A percentile compares a stretch with the other conserved stretches of the same genome.
These are phyloP conservation scores for Berberis thunbergii DNA, from an alignment of 164 flowering plant species.

Conservation along the genomic window DNA sequence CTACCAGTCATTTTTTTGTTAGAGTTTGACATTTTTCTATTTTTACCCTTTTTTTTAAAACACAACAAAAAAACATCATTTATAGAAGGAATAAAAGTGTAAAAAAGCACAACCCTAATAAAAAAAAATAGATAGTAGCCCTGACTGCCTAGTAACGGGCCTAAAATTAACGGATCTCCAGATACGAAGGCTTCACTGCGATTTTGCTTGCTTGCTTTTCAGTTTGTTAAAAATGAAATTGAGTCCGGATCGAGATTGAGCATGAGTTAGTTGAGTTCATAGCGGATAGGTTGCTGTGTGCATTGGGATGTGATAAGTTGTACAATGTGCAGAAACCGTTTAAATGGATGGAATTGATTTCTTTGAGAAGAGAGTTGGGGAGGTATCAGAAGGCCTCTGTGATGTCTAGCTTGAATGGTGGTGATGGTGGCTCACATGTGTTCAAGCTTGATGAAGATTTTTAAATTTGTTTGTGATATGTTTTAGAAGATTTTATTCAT, in stretches of 20 bases:
- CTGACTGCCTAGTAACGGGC: too few species aligned
- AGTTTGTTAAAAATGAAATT: constrained; percentile 36
- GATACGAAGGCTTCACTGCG: constrained; percentile 44
- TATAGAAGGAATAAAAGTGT: too few species aligned
- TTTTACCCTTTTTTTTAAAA: too few species aligned
- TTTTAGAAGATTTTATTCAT: neutral
- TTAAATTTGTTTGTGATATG: constrained; percentile 11
- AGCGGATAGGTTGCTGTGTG: constrained; percentile 67
- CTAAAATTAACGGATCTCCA: too few species aligned
- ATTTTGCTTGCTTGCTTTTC: constrained; percentile 76
- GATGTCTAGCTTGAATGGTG: constrained; percentile 65
- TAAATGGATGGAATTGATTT: constrained; percentile 94
- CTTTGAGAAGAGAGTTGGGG: constrained; percentile 94
- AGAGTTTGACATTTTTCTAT: too few species aligned
- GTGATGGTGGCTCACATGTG: constrained; percentile 40
- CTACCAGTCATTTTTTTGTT: too few species aligned
- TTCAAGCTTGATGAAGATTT: constrained; percentile 82
- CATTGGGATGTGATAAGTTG: constrained; percentile 56
- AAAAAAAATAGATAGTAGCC: too few species aligned
- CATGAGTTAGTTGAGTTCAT: constrained; percentile 80
- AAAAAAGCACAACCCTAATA: too few species aligned
- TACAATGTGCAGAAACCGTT: constrained; percentile 65
- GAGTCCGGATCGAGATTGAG: constrained; percentile 49
- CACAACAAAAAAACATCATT: too few species aligned
- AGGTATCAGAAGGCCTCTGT: constrained; percentile 88